phyloP scores from a whole-genome alignment of 306 rosid species.

The Cucurbita ficifolia region DNA sequence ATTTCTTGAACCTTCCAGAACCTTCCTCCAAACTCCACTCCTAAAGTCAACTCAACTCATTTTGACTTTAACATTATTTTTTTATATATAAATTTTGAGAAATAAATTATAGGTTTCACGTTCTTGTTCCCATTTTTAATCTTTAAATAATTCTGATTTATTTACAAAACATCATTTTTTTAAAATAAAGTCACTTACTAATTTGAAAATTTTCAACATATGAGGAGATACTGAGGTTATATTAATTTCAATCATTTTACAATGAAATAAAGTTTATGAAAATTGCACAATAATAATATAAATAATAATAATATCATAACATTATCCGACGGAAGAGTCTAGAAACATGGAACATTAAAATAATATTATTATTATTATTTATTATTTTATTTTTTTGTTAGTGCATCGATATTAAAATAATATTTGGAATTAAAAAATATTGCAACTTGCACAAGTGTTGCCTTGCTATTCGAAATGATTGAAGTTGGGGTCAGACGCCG shows the following conservation, averaged over 20 bases:
- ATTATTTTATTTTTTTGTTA: too few relatives aligned
- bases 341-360: not conserved
- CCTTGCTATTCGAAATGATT: not conserved
- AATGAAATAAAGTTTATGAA: not conserved
- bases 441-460: not conserved
- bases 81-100: too few relatives aligned
- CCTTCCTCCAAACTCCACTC: not conserved
- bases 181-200: too few relatives aligned
- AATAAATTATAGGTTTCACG: too few relatives aligned
- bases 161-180: too few relatives aligned
- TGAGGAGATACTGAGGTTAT: too few relatives aligned
- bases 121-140: too few relatives aligned
- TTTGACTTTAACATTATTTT: too few relatives aligned
- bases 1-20: not conserved
- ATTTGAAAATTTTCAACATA: too few relatives aligned
- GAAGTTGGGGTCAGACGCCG: not conserved
- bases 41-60: too few relatives aligned
- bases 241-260: not conserved
- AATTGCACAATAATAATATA: not conserved
- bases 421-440: not conserved
- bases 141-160: too few relatives aligned
- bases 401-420: not conserved
- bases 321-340: constrained; percentile 1
- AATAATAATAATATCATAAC: not conserved
- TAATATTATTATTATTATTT: not conserved